phyloP scores from a whole-genome alignment of 1,139 yeast genomes.

The Yarrowia galli region DNA sequence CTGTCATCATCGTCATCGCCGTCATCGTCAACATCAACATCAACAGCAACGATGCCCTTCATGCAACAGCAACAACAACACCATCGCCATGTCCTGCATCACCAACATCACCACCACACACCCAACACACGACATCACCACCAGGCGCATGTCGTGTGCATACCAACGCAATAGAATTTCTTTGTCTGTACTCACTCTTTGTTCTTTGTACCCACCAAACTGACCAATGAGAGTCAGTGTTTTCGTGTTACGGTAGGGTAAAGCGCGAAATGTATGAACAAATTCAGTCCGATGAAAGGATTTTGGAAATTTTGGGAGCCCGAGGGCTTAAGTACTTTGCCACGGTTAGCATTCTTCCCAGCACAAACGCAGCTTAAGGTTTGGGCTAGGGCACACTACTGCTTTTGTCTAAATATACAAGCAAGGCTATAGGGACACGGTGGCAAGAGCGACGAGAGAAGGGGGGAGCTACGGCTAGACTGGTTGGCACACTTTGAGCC shows the following conservation, averaged over 20 bases:
- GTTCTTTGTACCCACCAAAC: slow-evolving; percentile 37
- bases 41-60: not conserved
- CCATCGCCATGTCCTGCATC: slow-evolving; percentile 13
- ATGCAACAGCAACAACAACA: slow-evolving; percentile 19
- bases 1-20: not conserved
- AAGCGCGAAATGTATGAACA: slow-evolving; percentile 38
- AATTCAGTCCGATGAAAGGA: slow-evolving; percentile 38
- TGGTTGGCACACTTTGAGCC: not conserved
- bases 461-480: slow-evolving; percentile 29
- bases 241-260: slow-evolving; percentile 38
- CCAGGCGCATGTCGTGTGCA: slow-evolving; percentile 37
- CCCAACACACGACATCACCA: slow-evolving; percentile 1
- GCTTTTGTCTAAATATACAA: slow-evolving; percentile 34
- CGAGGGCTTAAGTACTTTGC: slow-evolving; percentile 39
- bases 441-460: slow-evolving; percentile 34
- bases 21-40: not conserved
- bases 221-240: slow-evolving; percentile 38
- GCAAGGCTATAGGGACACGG: slow-evolving; percentile 37
- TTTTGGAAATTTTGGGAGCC: slow-evolving; percentile 38
- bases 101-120: slow-evolving; percentile 6
- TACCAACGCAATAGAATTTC: slow-evolving; percentile 24
- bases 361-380: slow-evolving; percentile 34
- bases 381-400: slow-evolving; percentile 33
- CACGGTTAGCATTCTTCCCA: slow-evolving; percentile 38
- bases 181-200: slow-evolving; percentile 38